Base-by-base conservation (phyloP, 257 asterid genomes). In the Lithospermum erythrorhizon region DNA sequence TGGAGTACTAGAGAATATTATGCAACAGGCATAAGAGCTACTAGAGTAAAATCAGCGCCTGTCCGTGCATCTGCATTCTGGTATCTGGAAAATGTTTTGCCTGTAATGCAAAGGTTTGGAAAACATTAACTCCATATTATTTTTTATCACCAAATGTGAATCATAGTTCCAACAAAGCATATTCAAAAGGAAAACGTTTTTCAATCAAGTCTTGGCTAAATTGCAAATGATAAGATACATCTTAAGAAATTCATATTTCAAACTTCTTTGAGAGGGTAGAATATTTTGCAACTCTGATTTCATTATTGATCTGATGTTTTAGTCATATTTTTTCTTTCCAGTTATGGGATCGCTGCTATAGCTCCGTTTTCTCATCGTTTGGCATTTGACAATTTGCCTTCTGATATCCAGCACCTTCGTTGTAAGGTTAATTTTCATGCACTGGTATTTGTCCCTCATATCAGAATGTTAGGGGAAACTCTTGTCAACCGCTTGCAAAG, bases 301-400 rank as follows among this genome's bases (percentile, higher is more conserved):
- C 49, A 3, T 11, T 41, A 41, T 41, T 41, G 15, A 11, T 8
- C 49, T 41, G 13, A 41, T 11, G 49, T 41, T 41, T 11, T 41
- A 18, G 14, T 14, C 32, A 61, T 62, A 6, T 14, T 22, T 63
- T 64, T 37, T 20, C 63, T 65, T 15, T 65, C 48, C 77, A 78
- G 83, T 72, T 54, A 71, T 56, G 83, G 83, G 66, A 65, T 78
- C 37, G 78, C 60, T 55, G 80, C 83, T 48, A 65, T 78, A 58
- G 73, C 83, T 59, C 83, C 83, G 49, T 78, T 78, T 65, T 78
- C 83, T 62, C 83, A 78, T 59, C 80, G 80, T 21, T 59, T 78
- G 71, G 78, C 77, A 61, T 78, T 78, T 48, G 80, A 78, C 68
- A 72, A 58, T 68, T 66, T 74, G 69, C 72, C 80, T 67, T 70